Percentiles rank a stretch among this genome's conserved stretches.
Conservation (phyloP, 495 filamentous ascomycete genomes). For the Aspergillus leporis region DNA sequence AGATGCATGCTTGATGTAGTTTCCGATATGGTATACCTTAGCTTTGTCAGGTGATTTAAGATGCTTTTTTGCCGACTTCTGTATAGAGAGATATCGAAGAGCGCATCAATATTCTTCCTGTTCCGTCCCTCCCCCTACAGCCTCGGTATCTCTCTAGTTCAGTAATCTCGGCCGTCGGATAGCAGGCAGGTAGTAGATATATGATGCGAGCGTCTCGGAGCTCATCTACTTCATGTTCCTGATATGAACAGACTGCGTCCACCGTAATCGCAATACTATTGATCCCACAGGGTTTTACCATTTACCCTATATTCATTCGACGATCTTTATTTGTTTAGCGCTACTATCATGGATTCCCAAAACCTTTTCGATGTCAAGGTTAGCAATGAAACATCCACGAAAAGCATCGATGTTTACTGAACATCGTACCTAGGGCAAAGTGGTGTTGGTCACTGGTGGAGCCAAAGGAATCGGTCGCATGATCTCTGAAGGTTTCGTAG, state of each 20-base stretch:
- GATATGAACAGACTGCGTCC: not conserved
- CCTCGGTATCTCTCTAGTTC: constrained; percentile 23
- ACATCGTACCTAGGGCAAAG: constrained; percentile 57
- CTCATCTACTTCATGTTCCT: not conserved
- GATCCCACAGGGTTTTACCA: not conserved
- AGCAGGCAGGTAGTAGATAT: not conserved
- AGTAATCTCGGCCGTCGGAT: not conserved
- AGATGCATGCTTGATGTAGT: not conserved
- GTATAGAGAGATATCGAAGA: not conserved
- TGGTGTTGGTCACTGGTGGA: constrained; percentile 72
- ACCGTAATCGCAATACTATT: constrained; percentile 1
- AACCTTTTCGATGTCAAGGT: constrained; percentile 62
- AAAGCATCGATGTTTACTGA: constrained; percentile 2
- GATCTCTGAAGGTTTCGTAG: constrained; percentile 76
- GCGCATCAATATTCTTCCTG: constrained; percentile 12
- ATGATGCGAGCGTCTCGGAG: not conserved
- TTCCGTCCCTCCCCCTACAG: not conserved
- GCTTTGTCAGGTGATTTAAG: not conserved
- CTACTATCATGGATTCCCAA: constrained; percentile 51
- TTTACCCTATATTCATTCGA: constrained; percentile 1
- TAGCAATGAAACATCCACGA: constrained; percentile 10
- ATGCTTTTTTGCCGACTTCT: not conserved
- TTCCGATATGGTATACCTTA: not conserved
- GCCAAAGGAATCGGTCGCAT: constrained; percentile 75
- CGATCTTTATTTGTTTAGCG: not conserved